Conservation (phyloP, 305 asterid species). For the Fraxinus paxiana region DNA sequence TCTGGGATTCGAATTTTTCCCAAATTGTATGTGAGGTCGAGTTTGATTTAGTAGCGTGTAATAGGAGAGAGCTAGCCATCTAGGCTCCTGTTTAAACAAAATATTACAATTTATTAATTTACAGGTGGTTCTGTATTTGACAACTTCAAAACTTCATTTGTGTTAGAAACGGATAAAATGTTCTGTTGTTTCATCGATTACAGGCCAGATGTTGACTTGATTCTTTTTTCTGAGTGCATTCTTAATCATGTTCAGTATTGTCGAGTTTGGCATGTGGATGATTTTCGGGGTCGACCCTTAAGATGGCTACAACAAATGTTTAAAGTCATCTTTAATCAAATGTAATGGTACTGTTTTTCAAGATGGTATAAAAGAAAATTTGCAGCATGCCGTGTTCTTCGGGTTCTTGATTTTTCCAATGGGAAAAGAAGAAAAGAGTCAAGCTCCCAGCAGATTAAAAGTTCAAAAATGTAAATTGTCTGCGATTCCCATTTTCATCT, state of each 20-base stretch:
- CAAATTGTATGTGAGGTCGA: slow-evolving; percentile 53
- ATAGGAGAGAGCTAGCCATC: slow-evolving; percentile 44
- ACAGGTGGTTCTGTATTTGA: slow-evolving; percentile 27
- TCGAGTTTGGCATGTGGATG: not conserved
- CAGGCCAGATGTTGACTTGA: not conserved
- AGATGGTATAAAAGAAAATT: not conserved
- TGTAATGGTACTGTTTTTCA: not conserved
- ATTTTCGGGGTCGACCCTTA: not conserved
- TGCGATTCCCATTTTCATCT: not conserved
- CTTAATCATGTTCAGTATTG: not conserved
- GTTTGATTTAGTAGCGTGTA: slow-evolving; percentile 53
- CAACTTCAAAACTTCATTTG: slow-evolving; percentile 23
- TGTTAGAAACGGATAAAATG: slow-evolving; percentile 10
- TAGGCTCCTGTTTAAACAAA: slow-evolving; percentile 45
- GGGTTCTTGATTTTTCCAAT: slow-evolving; percentile 22
- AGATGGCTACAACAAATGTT: not conserved
- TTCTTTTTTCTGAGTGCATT: not conserved
- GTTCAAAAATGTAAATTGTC: slow-evolving; percentile 1
- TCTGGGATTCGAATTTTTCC: slow-evolving; percentile 41
- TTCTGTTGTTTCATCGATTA: not conserved
- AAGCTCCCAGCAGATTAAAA: slow-evolving; percentile 7
- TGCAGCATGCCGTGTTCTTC: slow-evolving; percentile 3
- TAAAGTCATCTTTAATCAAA: not conserved
- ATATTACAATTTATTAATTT: slow-evolving; percentile 32
- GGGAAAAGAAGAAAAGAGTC: slow-evolving; percentile 20